These are phyloP conservation scores for Dactylellina haptotyla DNA, from an alignment of 2,329 filamentous ascomycete genomes.

Conservation along the genomic window DNA sequence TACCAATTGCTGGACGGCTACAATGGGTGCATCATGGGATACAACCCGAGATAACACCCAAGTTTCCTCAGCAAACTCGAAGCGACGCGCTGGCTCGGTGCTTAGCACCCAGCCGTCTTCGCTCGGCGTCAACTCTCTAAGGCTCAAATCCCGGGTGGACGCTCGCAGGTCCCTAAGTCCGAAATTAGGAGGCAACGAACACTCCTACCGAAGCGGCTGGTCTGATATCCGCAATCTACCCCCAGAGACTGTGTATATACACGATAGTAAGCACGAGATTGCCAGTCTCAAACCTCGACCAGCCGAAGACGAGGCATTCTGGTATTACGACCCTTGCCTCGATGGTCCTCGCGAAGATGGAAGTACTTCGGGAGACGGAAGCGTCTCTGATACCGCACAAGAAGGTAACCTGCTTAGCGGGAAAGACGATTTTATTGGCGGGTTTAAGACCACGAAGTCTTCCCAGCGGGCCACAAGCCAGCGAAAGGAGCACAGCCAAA, in stretches of 20 bases:
- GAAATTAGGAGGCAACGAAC: slow-evolving; percentile 5
- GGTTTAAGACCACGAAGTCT: not conserved
- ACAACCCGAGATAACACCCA: slow-evolving; percentile 36
- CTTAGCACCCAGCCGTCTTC: slow-evolving; percentile 48
- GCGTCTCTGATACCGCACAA: slow-evolving; percentile 12
- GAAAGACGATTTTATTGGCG: slow-evolving; percentile 23
- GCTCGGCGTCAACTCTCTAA: slow-evolving; percentile 7
- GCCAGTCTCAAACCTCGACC: slow-evolving; percentile 33
- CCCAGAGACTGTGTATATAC: slow-evolving; percentile 28
- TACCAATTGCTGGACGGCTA: slow-evolving; percentile 37
- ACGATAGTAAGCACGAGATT: slow-evolving; percentile 40
- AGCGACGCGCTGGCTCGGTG: slow-evolving; percentile 24
- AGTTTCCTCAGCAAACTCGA: slow-evolving; percentile 31
- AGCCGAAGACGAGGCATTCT: slow-evolving; percentile 44
- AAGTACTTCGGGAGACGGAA: slow-evolving; percentile 28
- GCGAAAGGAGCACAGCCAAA: slow-evolving; percentile 14
- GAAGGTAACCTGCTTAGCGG: not conserved
- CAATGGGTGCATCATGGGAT: slow-evolving; percentile 38
- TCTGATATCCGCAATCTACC: slow-evolving; percentile 40
- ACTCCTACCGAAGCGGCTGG: slow-evolving; percentile 36
- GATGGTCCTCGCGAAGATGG: slow-evolving; percentile 43
- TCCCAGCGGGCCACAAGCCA: slow-evolving; percentile 9
- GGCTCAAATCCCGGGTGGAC: slow-evolving; percentile 21
- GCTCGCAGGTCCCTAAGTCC: slow-evolving; percentile 19
- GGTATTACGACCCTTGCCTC: slow-evolving; percentile 47